Base-by-base conservation (phyloP, 768 basidiomycete genomes). In the Dentipellis fragilis region DNA sequence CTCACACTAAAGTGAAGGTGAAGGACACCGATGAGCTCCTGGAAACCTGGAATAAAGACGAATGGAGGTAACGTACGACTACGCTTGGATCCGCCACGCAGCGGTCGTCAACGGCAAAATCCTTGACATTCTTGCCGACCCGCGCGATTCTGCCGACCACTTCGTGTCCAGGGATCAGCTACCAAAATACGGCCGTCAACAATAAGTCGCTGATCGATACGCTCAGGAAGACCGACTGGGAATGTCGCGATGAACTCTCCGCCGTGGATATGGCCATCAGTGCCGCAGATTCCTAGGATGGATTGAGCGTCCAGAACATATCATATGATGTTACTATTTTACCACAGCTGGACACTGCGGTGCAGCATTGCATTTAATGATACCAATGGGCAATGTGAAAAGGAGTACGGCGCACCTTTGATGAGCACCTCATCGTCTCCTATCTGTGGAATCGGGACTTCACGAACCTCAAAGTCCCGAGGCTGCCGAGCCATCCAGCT, bases 1-100 rank as follows among this genome's bases (percentile, higher is more conserved):
- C 7, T 83, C 87, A 71, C 92, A 93, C 87, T 90, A 22, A 54
- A 11, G 17, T 14, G n/a, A n/a, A n/a, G n/a, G n/a, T n/a, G n/a
- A n/a, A n/a, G n/a, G n/a, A n/a, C n/a, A n/a, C n/a, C n/a, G n/a
- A n/a, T n/a, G n/a, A n/a, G n/a, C n/a, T n/a, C n/a, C n/a, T n/a
- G n/a, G n/a, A n/a, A n/a, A n/a, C n/a, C n/a, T n/a, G n/a, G n/a
- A n/a, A n/a, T n/a, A 10, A 12, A 23, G 17, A 61, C 55, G 57
- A 29, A 29, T 29, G 6, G 51, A 55, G 36, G 59, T 2, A 23
- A 67, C 83, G 65, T 57, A 86, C 87, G 51, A 84, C 82, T 54
- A 80, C 73, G 58, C 84, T 79, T 36, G 87, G 85, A 68, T 95
- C 92, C 29, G 87, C 88, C 37, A 89, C 92, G 63, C 85, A 84